Conservation (phyloP, 140 eudicot species). For the Stevia rebaudiana region DNA sequence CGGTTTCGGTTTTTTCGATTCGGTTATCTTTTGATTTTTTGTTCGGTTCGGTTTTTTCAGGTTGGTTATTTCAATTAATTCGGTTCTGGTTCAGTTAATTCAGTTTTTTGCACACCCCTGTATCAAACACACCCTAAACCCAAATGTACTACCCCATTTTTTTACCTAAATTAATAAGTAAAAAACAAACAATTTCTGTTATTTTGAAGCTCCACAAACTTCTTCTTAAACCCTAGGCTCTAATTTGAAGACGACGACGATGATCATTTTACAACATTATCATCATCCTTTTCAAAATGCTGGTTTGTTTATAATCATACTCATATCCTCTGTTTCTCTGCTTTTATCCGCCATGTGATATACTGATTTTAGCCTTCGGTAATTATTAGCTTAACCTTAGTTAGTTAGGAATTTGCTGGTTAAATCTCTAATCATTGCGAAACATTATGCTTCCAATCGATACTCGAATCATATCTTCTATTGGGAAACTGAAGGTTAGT, state of each 20-base stretch:
- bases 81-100: no score
- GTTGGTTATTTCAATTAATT: no score
- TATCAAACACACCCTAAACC: no score
- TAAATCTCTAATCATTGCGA: neutral
- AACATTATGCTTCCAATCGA: neutral
- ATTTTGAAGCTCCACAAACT: no score
- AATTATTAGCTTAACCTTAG: neutral
- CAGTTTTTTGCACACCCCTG: no score
- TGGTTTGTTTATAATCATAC: neutral
- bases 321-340: neutral
- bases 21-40: no score
- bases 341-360: neutral
- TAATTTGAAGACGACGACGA: neutral
- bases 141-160: no score
- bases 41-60: no score
- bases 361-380: neutral
- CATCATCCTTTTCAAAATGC: neutral
- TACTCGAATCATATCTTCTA: neutral
- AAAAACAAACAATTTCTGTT: no score
- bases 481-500: neutral
- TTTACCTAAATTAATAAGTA: no score
- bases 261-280: neutral
- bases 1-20: no score
- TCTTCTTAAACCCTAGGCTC: no score
- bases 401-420: neutral